These are phyloP conservation scores for Gonapodya sp. DNA, from an alignment of 192 early-diverging fungal genomes.

Conservation along the genomic window DNA sequence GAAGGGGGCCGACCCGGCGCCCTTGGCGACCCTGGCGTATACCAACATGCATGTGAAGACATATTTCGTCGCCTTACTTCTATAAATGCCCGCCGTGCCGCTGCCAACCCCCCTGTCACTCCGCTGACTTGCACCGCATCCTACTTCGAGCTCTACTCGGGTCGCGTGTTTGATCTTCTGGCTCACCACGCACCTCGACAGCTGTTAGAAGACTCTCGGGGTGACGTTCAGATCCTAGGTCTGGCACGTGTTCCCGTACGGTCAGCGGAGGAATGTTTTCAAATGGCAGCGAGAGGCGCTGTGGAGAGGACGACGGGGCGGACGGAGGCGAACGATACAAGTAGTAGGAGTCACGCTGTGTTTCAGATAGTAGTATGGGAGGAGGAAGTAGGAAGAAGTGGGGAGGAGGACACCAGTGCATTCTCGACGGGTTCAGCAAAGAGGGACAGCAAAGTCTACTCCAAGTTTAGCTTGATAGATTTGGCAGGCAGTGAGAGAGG, in stretches of 20 bases:
- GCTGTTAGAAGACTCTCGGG: slow-evolving; percentile 24
- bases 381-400: neutral
- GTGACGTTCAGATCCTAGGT: slow-evolving; percentile 19
- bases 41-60: slow-evolving; percentile 25
- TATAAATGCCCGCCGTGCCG: neutral
- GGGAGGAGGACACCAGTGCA: neutral
- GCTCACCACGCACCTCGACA: neutral
- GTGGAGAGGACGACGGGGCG: slow-evolving; percentile 27
- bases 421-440: neutral
- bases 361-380: slow-evolving; percentile 21
- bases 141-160: slow-evolving; percentile 34
- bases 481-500: slow-evolving; percentile 38
- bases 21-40: slow-evolving; percentile 22
- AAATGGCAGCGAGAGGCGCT: slow-evolving; percentile 19
- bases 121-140: slow-evolving; percentile 17
- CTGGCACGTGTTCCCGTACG: slow-evolving; percentile 15
- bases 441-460: neutral
- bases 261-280: slow-evolving; percentile 17
- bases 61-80: slow-evolving; percentile 19
- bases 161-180: slow-evolving; percentile 28
- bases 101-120: slow-evolving; percentile 3
- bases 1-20: slow-evolving; percentile 9
- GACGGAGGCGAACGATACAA: slow-evolving; percentile 28
- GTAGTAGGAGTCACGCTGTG: slow-evolving; percentile 29
- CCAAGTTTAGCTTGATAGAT: slow-evolving; percentile 26